Conservation (phyloP, 495 filamentous ascomycete genomes). For the Paragyromitra xinjiangensis region DNA sequence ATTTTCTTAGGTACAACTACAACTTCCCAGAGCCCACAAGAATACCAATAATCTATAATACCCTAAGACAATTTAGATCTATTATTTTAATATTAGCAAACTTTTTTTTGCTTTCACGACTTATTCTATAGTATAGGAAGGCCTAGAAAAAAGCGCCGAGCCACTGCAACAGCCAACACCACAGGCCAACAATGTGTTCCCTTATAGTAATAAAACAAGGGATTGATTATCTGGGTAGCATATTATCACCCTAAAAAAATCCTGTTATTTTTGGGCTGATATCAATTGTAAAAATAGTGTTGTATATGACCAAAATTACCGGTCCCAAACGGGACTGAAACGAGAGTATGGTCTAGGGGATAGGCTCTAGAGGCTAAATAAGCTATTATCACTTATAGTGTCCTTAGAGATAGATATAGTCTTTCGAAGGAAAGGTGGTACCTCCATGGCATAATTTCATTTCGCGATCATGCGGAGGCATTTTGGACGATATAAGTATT, state of each 20-base stretch:
- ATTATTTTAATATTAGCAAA: not conserved
- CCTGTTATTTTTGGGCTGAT: not conserved
- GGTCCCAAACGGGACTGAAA: not conserved
- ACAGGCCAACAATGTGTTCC: not conserved
- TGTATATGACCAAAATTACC: not conserved
- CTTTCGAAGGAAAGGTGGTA: too few relatives aligned
- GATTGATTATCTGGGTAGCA: not conserved
- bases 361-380: too few relatives aligned
- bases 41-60: not conserved
- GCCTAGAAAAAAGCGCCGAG: not conserved
- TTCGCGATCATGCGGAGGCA: too few relatives aligned
- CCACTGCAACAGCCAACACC: not conserved
- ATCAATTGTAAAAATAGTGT: not conserved
- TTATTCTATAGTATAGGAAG: not conserved
- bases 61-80: not conserved
- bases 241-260: not conserved
- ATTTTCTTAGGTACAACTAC: not conserved
- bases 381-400: too few relatives aligned
- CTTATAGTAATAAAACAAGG: not conserved
- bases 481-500: too few relatives aligned
- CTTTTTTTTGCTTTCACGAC: not conserved
- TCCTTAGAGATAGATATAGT: too few relatives aligned
- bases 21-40: not conserved
- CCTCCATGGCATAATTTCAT: too few relatives aligned
- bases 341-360: not conserved